phyloP scores from a whole-genome alignment of 305 asterid genomes.

The Plantago coronopus region DNA sequence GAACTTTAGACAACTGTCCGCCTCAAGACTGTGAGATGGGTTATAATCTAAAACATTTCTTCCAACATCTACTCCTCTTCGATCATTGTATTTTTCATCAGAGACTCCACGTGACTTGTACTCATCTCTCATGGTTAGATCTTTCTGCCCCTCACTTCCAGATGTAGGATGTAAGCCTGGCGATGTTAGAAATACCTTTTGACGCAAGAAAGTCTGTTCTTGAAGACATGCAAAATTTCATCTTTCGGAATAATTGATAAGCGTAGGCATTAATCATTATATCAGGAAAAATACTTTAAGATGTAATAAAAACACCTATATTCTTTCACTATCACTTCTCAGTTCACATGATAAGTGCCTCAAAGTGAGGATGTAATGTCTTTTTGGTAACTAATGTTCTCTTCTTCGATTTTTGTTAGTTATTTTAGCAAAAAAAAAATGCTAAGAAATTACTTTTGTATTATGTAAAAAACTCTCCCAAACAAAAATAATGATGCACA shows the following conservation, averaged over 20 bases:
- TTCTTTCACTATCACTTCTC: too few species aligned
- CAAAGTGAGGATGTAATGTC: too few species aligned
- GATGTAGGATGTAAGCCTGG: constrained; percentile 29
- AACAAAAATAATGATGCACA: too few species aligned
- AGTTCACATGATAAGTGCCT: too few species aligned
- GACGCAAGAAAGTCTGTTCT: constrained; percentile 73
- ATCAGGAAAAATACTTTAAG: not conserved
- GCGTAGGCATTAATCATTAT: not conserved
- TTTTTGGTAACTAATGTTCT: too few species aligned
- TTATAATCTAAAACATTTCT: constrained; percentile 26
- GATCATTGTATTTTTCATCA: constrained; percentile 23
- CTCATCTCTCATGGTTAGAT: constrained; percentile 22
- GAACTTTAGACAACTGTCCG: constrained; percentile 28
- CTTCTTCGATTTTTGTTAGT: too few species aligned
- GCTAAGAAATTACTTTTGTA: too few species aligned
- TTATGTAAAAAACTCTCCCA: too few species aligned
- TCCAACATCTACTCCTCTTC: constrained; percentile 12
- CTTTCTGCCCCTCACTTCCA: constrained; percentile 36
- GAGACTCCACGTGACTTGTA: constrained; percentile 18
- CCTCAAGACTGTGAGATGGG: constrained; percentile 29
- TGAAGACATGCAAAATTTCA: constrained; percentile 12
- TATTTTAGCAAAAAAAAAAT: too few species aligned
- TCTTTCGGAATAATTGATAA: constrained; percentile 6
- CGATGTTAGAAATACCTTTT: constrained; percentile 59
- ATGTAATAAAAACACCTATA: too few species aligned